Percentiles rank a stretch among this genome's conserved stretches.
Evolutionary conservation across 257 asterid species (phyloP).

Genomic region (Solanum infundibuliforme): DNA sequence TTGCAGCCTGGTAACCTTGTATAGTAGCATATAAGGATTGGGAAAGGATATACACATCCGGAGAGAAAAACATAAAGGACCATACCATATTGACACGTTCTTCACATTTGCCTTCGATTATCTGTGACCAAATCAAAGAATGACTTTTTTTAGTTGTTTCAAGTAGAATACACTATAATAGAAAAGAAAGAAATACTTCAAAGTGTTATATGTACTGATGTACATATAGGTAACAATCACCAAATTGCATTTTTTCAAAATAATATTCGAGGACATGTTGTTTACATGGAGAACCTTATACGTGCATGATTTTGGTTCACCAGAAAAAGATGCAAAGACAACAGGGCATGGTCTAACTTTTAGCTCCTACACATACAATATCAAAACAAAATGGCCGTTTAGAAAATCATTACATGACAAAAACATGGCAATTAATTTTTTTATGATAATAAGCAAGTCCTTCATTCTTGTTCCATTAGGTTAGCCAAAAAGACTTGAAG

Average conservation of each 20-base stretch:
- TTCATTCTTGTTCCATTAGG: background rate
- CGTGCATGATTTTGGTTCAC: slow-evolving; percentile 93
- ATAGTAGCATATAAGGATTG: no score
- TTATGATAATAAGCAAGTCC: background rate
- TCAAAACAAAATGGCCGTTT: background rate
- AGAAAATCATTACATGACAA: background rate
- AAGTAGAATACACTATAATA: background rate
- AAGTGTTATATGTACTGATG: background rate
- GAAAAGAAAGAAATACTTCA: background rate
- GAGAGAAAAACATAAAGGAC: background rate
- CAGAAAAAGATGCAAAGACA: slow-evolving; percentile 87
- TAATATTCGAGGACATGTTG: background rate
- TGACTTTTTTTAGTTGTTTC: background rate
- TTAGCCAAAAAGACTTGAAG: background rate
- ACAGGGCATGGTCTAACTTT: slow-evolving; percentile 75
- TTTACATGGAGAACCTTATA: slow-evolving; percentile 88
- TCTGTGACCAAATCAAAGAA: slow-evolving; percentile 35
- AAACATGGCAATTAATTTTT: background rate
- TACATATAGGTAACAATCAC: background rate
- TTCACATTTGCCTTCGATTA: slow-evolving; percentile 65
- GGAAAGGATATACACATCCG: no score
- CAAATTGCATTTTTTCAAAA: background rate
- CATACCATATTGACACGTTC: slow-evolving; percentile 49
- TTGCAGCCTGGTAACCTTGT: no score
- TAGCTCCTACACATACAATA: slow-evolving; percentile 51